Base-by-base conservation (phyloP, 805 yeast genomes). In the Candida hungchunana region DNA sequence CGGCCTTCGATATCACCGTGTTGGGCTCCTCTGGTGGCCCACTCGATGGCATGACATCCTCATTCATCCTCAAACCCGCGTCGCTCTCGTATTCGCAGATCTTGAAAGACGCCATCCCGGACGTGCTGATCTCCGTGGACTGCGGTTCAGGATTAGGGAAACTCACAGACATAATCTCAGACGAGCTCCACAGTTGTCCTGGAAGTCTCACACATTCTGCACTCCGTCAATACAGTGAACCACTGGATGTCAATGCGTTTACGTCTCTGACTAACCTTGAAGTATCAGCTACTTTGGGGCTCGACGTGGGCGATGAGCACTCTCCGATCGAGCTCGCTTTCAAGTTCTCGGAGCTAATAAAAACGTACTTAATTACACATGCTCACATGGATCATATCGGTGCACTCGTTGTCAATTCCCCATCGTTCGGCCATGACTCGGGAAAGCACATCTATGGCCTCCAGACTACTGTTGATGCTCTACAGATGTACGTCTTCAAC, bases 21-120 rank as follows among this genome's bases (percentile, higher is more conserved):
- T 60, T 83, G 43, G 96, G 96, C 6, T 73, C 84, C 17, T 73
- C 85, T 3, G 96, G 96, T 6, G 96, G 96, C 2, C 96, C 96
- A 0, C 53, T 78, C 10, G 93, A 84, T 21, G 73, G 79, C 6
- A 62, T 69, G 13, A 84, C 82, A 4, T 85, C 90, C 44, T 68
- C 85, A 3, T 72, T 78, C 40, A 60, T 88, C 35, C 46, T 88
- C 14, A 82, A 84, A 50, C 79, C 87, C 0, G 50, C 68, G 3
- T 26, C 50, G 6, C 37, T 68, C 3, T 45, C 71, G 2, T 79
- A 73, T 51, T 39, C 44, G n/a, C 57, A 62, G 9, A 60, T 69
- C 18, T 46, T 62, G 5, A 40, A 45, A 9, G 30, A 53, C 11
- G 40, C 50, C 3, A 36, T 55, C 8, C 34, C 52, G 4, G 59